Conservation (phyloP, 805 yeast species). For the Candida odintsovae region DNA sequence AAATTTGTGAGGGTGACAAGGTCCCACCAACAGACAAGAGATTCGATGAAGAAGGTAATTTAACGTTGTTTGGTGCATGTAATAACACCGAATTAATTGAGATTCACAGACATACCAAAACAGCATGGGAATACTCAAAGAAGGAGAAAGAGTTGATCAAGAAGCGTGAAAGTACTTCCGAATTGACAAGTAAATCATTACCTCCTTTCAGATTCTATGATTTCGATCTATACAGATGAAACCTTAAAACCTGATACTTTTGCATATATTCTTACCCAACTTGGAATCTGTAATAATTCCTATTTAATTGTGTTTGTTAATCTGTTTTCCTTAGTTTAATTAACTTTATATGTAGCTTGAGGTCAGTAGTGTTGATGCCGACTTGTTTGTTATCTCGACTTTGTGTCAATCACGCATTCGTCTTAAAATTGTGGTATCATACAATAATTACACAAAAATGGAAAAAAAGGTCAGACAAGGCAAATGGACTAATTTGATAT, state of each 20-base stretch:
- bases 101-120: constrained; percentile 30
- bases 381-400: too few relatives aligned
- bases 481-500: too few relatives aligned
- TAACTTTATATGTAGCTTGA: too few relatives aligned
- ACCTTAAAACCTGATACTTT: too few relatives aligned
- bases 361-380: too few relatives aligned
- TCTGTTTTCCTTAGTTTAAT: too few relatives aligned
- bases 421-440: too few relatives aligned
- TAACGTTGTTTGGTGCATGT: constrained; percentile 37
- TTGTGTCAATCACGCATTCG: too few relatives aligned
- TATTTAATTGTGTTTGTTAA: too few relatives aligned
- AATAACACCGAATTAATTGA: constrained; percentile 29
- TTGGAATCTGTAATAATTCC: too few relatives aligned
- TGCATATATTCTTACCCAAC: neutral
- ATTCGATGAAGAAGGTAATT: constrained; percentile 22
- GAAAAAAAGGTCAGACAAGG: too few relatives aligned
- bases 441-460: too few relatives aligned
- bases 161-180: constrained; percentile 18
- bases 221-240: constrained; percentile 11
- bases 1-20: constrained; percentile 26
- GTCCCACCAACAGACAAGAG: constrained; percentile 24
- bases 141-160: constrained; percentile 21
- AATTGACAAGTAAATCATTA: constrained; percentile 24
- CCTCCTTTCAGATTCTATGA: constrained; percentile 31
- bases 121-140: constrained; percentile 23